Conservation (phyloP, 257 asterid species). For the Anisodus acutangulus region DNA sequence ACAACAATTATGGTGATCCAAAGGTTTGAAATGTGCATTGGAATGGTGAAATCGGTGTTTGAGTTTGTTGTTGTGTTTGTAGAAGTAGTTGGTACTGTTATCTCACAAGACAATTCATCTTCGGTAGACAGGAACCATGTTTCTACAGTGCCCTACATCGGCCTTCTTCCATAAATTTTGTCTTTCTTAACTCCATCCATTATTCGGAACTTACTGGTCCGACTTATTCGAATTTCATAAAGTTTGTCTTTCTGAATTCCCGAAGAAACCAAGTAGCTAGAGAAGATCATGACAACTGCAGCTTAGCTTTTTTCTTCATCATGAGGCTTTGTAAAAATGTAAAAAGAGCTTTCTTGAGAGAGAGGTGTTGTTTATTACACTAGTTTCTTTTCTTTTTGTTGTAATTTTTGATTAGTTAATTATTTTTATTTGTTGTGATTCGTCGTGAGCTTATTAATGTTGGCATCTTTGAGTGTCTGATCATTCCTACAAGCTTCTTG, state of each 20-base stretch:
- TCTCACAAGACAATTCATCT: conserved; percentile 32
- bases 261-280: too few species aligned
- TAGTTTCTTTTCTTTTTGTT: neutral
- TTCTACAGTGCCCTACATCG: conserved; percentile 50
- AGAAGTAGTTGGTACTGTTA: conserved; percentile 50
- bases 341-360: conserved; percentile 9
- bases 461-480: neutral
- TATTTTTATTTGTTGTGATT: neutral
- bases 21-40: conserved; percentile 59
- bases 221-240: neutral
- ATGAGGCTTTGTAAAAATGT: neutral
- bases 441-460: neutral
- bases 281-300: neutral
- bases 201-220: neutral
- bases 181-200: neutral
- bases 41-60: conserved; percentile 48
- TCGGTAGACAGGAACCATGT: conserved; percentile 27
- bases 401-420: neutral
- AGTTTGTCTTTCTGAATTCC: too few species aligned
- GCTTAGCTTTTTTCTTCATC: neutral
- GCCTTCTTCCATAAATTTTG: conserved; percentile 53
- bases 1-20: conserved; percentile 41
- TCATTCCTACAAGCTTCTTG: neutral
- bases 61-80: conserved; percentile 49
- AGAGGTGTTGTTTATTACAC: neutral